Base-by-base conservation (phyloP, 352 stramenopile species). In the Globisporangium rhizosaccharum region DNA sequence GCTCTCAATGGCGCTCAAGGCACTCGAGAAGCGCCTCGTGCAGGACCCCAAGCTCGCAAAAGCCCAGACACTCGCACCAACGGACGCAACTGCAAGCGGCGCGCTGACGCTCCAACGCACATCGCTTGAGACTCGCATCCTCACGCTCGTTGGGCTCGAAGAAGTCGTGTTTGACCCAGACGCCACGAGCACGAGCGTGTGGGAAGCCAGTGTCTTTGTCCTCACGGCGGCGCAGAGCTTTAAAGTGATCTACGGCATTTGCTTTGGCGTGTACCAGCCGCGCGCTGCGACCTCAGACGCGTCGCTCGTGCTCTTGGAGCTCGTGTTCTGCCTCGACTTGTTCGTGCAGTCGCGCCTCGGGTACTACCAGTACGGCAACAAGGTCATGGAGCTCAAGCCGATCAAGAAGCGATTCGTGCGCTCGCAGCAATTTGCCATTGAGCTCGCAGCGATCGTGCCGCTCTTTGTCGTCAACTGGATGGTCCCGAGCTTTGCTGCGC, bases 311-410 rank as follows among this genome's bases (percentile, higher is more conserved):
- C 36, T 74, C 11, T 51, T 85, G 10, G 75, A 85, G 55, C 5
- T 66, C 3, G 68, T 68, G 0, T 85, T 82, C 42, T 53, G 73
- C 23, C 28, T 77, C 3, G 75, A 85, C 41, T 26, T 83, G 4
- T 70, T 67, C 17, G 39, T 86, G 17, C 68, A 71, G 17, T 67
- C 53, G 14, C 62, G 72, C 3, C 57, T 77, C 1, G 74, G 76
- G 0, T 82, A 64, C 26, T 71, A 81, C 50, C 63, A 70, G 39
- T 84, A 71, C 49, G 73, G 76, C 48, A 84, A 81, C 65, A 85
- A 85, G 48, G 67, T 82, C 26, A 73, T 79, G 64, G 63, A 78
- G 42, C 28, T 62, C 7, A 44, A 48, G 12, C 36, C 51, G 1
- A 79, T 82, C 51, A 70, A 63, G 39, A 44, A 23, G 9, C 53